Percentiles rank a stretch among this genome's conserved stretches.
Conservation (phyloP, 1,284 basidiomycete genomes). For the Veloboletus limbatus region DNA sequence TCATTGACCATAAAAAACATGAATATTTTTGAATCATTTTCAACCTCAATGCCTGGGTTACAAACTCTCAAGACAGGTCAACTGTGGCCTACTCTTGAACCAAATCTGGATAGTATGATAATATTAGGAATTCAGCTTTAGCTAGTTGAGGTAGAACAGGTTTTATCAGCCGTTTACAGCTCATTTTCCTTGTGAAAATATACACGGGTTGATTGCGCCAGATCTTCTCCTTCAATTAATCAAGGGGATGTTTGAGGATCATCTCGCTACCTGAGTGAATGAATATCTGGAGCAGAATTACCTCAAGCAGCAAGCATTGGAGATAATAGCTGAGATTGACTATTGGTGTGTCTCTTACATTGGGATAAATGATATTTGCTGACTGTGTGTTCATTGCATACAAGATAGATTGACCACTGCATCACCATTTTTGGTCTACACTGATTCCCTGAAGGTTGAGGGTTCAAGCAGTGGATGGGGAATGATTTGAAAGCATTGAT, state of each 20-base stretch:
- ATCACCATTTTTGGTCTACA: conserved; percentile 5
- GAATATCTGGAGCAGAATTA: not conserved
- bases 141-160: too few relatives aligned
- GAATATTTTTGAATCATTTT: too few relatives aligned
- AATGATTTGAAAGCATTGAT: conserved; percentile 17
- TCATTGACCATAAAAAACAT: too few relatives aligned
- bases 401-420: conserved; percentile 5
- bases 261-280: not conserved
- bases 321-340: conserved; percentile 9
- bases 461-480: conserved; percentile 14
- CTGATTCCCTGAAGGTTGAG: conserved; percentile 8
- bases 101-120: too few relatives aligned
- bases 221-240: conserved; percentile 1
- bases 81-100: too few relatives aligned
- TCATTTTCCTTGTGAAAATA: not conserved
- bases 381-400: too few relatives aligned
- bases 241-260: not conserved
- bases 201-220: not conserved
- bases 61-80: too few relatives aligned
- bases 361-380: not conserved
- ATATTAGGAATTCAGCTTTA: too few relatives aligned
- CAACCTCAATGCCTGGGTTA: too few relatives aligned
- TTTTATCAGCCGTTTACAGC: not conserved
- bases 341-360: too few relatives aligned
- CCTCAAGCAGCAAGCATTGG: not conserved